A percentile compares a stretch with the other conserved stretches of the same genome.
phyloP scores from a whole-genome alignment of 2,329 filamentous ascomycete species.

The Pseudogymnoascus sp. region DNA sequence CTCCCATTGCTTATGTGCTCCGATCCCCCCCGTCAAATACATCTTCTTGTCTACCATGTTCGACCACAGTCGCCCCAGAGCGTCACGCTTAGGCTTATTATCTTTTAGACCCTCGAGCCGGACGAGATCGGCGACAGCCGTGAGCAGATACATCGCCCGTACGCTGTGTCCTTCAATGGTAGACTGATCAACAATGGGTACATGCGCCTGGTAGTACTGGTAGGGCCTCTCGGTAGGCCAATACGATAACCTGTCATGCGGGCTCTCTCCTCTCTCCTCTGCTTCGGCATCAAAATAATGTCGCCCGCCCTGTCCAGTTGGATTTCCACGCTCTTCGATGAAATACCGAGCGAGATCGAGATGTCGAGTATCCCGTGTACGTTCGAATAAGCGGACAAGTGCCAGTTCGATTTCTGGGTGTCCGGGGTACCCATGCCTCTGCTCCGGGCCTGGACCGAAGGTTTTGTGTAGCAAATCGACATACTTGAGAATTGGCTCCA shows the following conservation, averaged over 20 bases:
- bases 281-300: slow-evolving; percentile 49
- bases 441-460: slow-evolving; percentile 42
- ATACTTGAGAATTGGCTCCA: slow-evolving; percentile 46
- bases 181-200: slow-evolving; percentile 44
- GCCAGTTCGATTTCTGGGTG: slow-evolving; percentile 48
- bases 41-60: slow-evolving; percentile 55
- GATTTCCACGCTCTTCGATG: slow-evolving; percentile 48
- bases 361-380: slow-evolving; percentile 32
- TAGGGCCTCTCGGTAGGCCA: slow-evolving; percentile 35
- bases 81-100: slow-evolving; percentile 17
- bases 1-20: slow-evolving; percentile 48
- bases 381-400: slow-evolving; percentile 37
- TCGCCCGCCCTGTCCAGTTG: slow-evolving; percentile 37
- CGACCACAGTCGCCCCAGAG: slow-evolving; percentile 44
- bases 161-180: slow-evolving; percentile 52
- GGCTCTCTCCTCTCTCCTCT: slow-evolving; percentile 39
- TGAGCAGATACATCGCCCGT: slow-evolving; percentile 51
- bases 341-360: slow-evolving; percentile 47
- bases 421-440: slow-evolving; percentile 51
- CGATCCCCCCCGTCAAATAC: slow-evolving; percentile 54
- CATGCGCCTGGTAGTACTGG: slow-evolving; percentile 50
- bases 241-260: slow-evolving; percentile 38
- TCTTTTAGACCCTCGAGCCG: slow-evolving; percentile 27
- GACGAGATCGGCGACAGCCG: slow-evolving; percentile 47
- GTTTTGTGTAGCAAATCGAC: slow-evolving; percentile 41